A percentile compares a stretch with the other conserved stretches of the same genome.
Conservation (phyloP, 169 alveolate genomes). For the Cryptosporidium meleagridis region DNA sequence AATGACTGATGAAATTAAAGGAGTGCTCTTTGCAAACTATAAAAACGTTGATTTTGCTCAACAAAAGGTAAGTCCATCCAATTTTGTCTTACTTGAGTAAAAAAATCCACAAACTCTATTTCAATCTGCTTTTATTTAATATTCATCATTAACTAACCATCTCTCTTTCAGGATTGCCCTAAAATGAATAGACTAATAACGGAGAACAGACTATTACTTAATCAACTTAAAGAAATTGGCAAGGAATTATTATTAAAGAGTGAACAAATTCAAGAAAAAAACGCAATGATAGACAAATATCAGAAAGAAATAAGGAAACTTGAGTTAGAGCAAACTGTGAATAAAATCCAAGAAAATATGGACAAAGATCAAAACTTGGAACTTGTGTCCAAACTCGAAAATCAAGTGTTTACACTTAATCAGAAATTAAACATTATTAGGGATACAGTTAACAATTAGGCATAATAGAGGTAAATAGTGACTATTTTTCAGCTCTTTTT, state of each 20-base stretch:
- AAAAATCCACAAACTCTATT: too few species aligned
- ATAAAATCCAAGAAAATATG: slow-evolving; percentile 58
- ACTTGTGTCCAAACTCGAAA: slow-evolving; percentile 30
- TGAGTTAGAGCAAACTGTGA: slow-evolving; percentile 61
- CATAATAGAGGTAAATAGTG: background rate
- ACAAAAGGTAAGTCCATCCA: background rate
- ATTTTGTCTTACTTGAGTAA: too few species aligned
- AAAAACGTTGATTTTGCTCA: slow-evolving; percentile 6
- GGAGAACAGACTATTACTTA: slow-evolving; percentile 30
- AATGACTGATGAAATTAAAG: slow-evolving; percentile 49
- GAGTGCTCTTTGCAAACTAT: slow-evolving; percentile 42
- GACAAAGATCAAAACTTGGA: slow-evolving; percentile 55
- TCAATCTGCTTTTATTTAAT: background rate
- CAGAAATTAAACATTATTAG: slow-evolving; percentile 15
- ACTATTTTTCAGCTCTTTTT: background rate
- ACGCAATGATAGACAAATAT: slow-evolving; percentile 21
- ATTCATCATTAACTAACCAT: background rate
- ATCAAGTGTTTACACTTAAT: slow-evolving; percentile 18
- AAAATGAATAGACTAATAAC: slow-evolving; percentile 37
- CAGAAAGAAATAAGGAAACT: slow-evolving; percentile 58
- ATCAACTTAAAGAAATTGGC: slow-evolving; percentile 45
- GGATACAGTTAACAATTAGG: slow-evolving; percentile 20
- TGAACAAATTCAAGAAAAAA: slow-evolving; percentile 39
- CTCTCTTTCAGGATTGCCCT: slow-evolving; percentile 29
- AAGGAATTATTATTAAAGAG: slow-evolving; percentile 39